Evolutionary conservation across 257 asterid genomes (phyloP).

Genomic region (Solanum dulcamara): DNA sequence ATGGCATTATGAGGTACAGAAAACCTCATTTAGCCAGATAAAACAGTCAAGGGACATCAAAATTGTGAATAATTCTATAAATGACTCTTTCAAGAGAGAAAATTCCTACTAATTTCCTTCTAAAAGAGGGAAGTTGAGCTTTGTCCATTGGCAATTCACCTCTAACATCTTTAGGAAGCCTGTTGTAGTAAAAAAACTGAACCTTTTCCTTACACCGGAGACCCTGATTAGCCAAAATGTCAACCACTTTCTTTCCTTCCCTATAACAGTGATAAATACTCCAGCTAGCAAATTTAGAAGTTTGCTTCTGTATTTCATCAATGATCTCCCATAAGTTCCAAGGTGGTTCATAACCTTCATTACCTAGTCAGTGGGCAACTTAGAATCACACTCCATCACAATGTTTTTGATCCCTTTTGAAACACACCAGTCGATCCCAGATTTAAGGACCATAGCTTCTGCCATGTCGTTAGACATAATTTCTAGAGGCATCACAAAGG

Average conservation of each 20-base stretch:
- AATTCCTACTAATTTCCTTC: background rate
- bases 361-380: background rate
- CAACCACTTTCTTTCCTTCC: background rate
- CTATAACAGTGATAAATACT: background rate
- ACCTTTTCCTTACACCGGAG: background rate
- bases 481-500: background rate
- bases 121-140: background rate
- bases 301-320: background rate
- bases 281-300: background rate
- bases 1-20: background rate
- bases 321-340: background rate
- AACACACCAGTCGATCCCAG: background rate
- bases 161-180: background rate
- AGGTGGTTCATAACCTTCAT: background rate
- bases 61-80: background rate
- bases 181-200: background rate
- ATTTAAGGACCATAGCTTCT: background rate
- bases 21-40: background rate
- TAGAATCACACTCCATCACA: background rate
- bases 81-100: background rate
- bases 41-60: background rate
- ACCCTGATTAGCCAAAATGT: background rate
- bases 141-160: background rate
- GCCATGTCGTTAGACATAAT: background rate
- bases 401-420: background rate